Evolutionary conservation across 192 early-diverging fungal species (phyloP).

Genomic region (Lobosporangium transversale): DNA sequence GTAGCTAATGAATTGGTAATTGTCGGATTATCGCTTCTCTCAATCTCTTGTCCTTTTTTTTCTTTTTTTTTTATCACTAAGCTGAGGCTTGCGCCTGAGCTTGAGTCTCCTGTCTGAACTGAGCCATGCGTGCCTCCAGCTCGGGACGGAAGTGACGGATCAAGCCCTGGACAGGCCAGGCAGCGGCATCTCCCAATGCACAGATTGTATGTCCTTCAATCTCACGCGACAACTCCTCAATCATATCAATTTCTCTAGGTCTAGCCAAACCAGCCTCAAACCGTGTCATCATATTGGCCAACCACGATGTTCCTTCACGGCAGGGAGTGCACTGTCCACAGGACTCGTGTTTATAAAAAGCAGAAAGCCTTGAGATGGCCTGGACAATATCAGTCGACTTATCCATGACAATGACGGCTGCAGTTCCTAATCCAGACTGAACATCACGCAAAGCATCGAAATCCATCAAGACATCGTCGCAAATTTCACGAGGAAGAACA

Average conservation of each 20-base stretch:
- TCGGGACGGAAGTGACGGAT: slow-evolving; percentile 94
- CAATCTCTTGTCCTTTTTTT: too few relatives aligned
- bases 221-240: slow-evolving; percentile 93
- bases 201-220: slow-evolving; percentile 99
- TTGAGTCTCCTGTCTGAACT: slow-evolving; percentile 44
- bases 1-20: too few relatives aligned
- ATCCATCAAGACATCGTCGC: slow-evolving; percentile 96
- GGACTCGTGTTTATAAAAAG: slow-evolving; percentile 97
- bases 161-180: slow-evolving; percentile 96
- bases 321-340: slow-evolving; percentile 99
- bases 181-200: slow-evolving; percentile 97
- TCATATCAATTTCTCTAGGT: slow-evolving; percentile 93
- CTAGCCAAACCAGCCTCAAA: slow-evolving; percentile 90
- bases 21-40: too few relatives aligned
- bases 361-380: slow-evolving; percentile 91
- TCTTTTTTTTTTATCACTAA: too few relatives aligned
- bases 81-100: too few relatives aligned
- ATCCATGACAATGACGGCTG: slow-evolving; percentile 39
- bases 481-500: slow-evolving; percentile 83
- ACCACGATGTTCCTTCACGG: slow-evolving; percentile 95
- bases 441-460: slow-evolving; percentile 97
- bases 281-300: slow-evolving; percentile 95
- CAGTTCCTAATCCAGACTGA: slow-evolving; percentile 73
- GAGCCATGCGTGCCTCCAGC: slow-evolving; percentile 72
- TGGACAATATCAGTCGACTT: slow-evolving; percentile 89